Evolutionary conservation across 2,329 filamentous ascomycete genomes (phyloP).

Genomic region (Aspergillus pseudoterreus): DNA sequence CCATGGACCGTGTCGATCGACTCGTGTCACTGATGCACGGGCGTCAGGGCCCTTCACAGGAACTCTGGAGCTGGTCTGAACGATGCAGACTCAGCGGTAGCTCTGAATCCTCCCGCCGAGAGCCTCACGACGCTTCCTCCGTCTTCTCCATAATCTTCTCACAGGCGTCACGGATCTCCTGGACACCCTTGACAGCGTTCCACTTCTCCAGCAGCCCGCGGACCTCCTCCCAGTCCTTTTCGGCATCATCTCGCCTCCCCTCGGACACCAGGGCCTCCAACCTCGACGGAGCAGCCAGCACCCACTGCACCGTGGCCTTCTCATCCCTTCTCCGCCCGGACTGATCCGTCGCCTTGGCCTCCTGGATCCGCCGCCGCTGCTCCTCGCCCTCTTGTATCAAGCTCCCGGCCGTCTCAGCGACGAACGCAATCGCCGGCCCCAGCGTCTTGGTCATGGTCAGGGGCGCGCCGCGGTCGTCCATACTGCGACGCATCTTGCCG

Average conservation of each 20-base stretch:
- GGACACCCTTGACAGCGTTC: slow-evolving; percentile 42
- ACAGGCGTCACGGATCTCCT: slow-evolving; percentile 38
- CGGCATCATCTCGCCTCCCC: slow-evolving; percentile 37
- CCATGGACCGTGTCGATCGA: too few species aligned
- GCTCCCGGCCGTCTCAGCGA: slow-evolving; percentile 41
- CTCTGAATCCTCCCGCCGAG: not conserved
- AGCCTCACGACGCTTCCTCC: slow-evolving; percentile 22
- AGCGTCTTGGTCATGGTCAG: slow-evolving; percentile 45
- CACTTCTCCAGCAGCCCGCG: slow-evolving; percentile 38
- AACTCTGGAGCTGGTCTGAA: too few species aligned
- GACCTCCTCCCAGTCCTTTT: slow-evolving; percentile 42
- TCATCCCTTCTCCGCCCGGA: slow-evolving; percentile 24
- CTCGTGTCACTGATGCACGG: too few species aligned
- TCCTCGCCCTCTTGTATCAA: slow-evolving; percentile 40
- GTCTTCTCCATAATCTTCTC: slow-evolving; percentile 33
- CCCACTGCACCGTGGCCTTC: slow-evolving; percentile 45
- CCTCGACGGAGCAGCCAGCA: slow-evolving; percentile 38
- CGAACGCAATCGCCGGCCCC: slow-evolving; percentile 40
- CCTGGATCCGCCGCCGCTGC: slow-evolving; percentile 25
- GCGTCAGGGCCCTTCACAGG: too few species aligned
- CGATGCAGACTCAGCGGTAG: too few species aligned
- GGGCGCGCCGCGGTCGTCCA: slow-evolving; percentile 45
- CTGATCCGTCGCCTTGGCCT: slow-evolving; percentile 18
- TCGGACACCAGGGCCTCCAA: slow-evolving; percentile 36
- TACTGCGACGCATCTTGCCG: slow-evolving; percentile 57